Base-by-base conservation (phyloP, 2,329 filamentous ascomycete genomes). In the Chaetomium sp. region DNA sequence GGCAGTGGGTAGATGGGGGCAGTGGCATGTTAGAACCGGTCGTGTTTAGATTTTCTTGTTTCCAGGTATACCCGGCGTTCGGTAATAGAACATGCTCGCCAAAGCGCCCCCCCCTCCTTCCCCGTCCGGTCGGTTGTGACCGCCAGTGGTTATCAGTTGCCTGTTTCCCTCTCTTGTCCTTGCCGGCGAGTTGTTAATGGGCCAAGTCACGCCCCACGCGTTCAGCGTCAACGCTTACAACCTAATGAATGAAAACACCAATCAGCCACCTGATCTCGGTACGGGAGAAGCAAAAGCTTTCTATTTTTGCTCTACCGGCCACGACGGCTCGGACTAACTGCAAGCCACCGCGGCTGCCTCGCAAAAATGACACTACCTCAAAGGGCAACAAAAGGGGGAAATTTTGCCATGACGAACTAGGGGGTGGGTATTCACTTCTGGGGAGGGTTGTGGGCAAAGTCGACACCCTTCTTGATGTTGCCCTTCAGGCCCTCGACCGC, bases 391-490 rank as follows among this genome's bases (percentile, higher is more conserved):
- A 23, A 62, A 62, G 65, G 50, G 53, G 33, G 64, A 51, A 57
- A 42, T 65, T 56, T 65, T 60, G 61, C 62, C 54, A 58, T 61
- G 54, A 68, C 60, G 66, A 69, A 69, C 58, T 71, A 69, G 64
- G 70, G 74, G 74, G 77, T 75, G 74, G 74, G 70, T 72, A 79
- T 83, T 91, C 87, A 93, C 91, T 93, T 93, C 87, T 92, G 87
- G 76, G 92, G 90, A 78, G 91, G 87, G 85, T 90, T 93, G 83
- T 91, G 85, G 79, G 89, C 89, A 78, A 98, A 99, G 77, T 89
- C 87, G 76, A 97, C 83, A 77, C 95, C 95, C 88, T 98, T 97
- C 75, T 87, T 82, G 78, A 99, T 97, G 83, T 98, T 98, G 82
- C 87, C 89, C 84, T 93, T 90, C 69, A 98, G 87, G 71, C 90